Conservation (phyloP, 495 filamentous ascomycete species). For the Friedmanniomyces endolithicus region DNA sequence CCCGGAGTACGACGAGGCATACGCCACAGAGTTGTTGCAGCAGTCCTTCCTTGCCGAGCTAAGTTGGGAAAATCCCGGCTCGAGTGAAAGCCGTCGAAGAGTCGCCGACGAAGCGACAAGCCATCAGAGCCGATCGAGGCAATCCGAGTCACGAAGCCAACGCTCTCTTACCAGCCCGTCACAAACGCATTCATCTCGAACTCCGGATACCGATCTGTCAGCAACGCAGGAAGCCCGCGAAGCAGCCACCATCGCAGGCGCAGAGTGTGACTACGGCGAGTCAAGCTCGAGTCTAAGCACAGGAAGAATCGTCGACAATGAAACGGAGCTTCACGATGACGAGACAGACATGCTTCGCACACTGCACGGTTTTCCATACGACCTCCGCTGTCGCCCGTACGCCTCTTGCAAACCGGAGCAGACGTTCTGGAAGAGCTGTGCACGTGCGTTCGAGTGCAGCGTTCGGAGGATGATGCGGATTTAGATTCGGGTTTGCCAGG, state of each 20-base stretch:
- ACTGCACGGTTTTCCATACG: not conserved
- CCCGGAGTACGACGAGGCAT: not conserved
- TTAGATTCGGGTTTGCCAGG: too few relatives aligned
- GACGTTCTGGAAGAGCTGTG: not conserved
- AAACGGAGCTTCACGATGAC: not conserved
- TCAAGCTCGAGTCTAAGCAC: not conserved
- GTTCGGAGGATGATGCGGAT: not conserved
- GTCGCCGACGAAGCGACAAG: too few relatives aligned
- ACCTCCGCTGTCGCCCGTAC: not conserved
- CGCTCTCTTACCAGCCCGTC: too few relatives aligned
- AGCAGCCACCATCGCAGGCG: too few relatives aligned
- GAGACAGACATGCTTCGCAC: not conserved
- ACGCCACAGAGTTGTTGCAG: not conserved
- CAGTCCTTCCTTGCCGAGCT: not conserved
- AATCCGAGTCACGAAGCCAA: too few relatives aligned
- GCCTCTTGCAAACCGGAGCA: not conserved
- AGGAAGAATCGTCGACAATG: not conserved
- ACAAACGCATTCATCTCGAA: too few relatives aligned
- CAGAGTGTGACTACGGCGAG: not conserved
- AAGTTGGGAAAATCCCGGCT: too few relatives aligned
- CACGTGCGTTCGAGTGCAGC: not conserved
- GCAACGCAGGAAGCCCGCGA: too few relatives aligned
- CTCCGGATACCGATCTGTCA: too few relatives aligned
- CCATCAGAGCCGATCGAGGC: too few relatives aligned
- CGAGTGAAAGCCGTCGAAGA: too few relatives aligned